Evolutionary conservation across 2,329 filamentous ascomycete genomes (phyloP).

Genomic region (Exophiala alcalophila): DNA sequence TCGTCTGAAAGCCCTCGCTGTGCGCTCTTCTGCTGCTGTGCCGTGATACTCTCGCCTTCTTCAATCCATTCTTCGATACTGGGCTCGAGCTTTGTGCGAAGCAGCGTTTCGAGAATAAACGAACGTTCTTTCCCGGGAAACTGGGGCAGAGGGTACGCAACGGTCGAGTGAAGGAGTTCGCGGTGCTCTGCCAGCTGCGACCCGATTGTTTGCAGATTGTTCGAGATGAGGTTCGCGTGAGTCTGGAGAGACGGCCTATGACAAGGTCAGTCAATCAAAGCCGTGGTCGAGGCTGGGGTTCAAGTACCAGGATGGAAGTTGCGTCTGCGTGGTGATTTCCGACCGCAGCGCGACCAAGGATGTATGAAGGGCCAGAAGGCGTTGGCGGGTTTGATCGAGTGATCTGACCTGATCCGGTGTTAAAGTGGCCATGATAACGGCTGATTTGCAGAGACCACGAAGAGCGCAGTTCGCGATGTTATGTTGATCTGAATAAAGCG

Average conservation of each 20-base stretch:
- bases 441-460: too few relatives aligned
- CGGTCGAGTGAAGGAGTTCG: conserved; percentile 65
- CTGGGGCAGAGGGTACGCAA: conserved; percentile 72
- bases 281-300: conserved; percentile 1
- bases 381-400: conserved; percentile 67
- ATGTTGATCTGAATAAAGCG: too few relatives aligned
- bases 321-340: conserved; percentile 61
- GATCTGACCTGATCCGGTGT: conserved; percentile 53
- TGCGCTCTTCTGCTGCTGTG: conserved; percentile 19
- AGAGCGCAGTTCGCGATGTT: too few relatives aligned
- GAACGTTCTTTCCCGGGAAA: conserved; percentile 70
- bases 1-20: conserved; percentile 39
- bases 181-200: conserved; percentile 63
- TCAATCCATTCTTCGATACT: conserved; percentile 71
- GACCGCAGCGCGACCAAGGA: conserved; percentile 64
- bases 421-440: conserved; percentile 37
- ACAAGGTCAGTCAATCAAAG: conserved; percentile 3
- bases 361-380: conserved; percentile 65
- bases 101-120: conserved; percentile 62
- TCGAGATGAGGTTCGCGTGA: conserved; percentile 68
- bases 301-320: conserved; percentile 64
- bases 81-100: conserved; percentile 81
- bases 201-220: conserved; percentile 66
- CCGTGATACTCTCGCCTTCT: conserved; percentile 54
- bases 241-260: conserved; percentile 67